Evolutionary conservation across 441 rosid genomes (phyloP).

Genomic region (Geranium incanum): DNA sequence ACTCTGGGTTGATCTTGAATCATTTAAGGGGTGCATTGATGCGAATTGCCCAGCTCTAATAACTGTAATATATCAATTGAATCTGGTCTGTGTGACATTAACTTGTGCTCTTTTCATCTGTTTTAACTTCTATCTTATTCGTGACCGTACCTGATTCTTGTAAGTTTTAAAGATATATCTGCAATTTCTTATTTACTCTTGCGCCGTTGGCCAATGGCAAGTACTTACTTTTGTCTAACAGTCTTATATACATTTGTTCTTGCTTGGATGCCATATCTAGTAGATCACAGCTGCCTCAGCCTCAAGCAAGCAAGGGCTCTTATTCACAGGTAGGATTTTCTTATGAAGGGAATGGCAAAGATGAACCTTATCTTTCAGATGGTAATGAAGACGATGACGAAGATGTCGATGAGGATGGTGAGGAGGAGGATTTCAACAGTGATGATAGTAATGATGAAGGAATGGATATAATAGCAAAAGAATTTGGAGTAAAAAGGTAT

Average conservation of each 20-base stretch:
- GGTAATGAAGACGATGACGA: constrained; percentile 49
- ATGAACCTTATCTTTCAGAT: constrained; percentile 45
- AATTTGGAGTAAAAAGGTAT: constrained; percentile 82
- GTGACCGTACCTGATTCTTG: background rate
- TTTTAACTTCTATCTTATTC: background rate
- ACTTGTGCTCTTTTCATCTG: background rate
- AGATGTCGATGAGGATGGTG: constrained; percentile 68
- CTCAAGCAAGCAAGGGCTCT: constrained; percentile 61
- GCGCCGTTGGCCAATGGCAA: background rate
- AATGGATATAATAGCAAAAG: constrained; percentile 80
- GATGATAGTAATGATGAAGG: constrained; percentile 94
- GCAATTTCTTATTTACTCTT: background rate
- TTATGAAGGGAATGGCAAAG: constrained; percentile 63
- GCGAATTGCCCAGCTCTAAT: too few relatives aligned
- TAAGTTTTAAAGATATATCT: constrained; percentile 5
- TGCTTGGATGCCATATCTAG: constrained; percentile 17
- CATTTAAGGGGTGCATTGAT: too few relatives aligned
- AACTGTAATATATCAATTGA: too few relatives aligned
- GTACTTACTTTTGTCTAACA: background rate
- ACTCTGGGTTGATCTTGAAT: too few relatives aligned
- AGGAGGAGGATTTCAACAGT: constrained; percentile 83
- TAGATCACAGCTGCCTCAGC: constrained; percentile 53
- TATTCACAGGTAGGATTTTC: constrained; percentile 94
- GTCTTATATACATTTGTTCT: background rate
- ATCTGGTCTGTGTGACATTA: background rate